Percentiles rank a stretch among this genome's conserved stretches.
Evolutionary conservation across 495 filamentous ascomycete genomes (phyloP).

Genomic region (Aspergillus coremiiformis): DNA sequence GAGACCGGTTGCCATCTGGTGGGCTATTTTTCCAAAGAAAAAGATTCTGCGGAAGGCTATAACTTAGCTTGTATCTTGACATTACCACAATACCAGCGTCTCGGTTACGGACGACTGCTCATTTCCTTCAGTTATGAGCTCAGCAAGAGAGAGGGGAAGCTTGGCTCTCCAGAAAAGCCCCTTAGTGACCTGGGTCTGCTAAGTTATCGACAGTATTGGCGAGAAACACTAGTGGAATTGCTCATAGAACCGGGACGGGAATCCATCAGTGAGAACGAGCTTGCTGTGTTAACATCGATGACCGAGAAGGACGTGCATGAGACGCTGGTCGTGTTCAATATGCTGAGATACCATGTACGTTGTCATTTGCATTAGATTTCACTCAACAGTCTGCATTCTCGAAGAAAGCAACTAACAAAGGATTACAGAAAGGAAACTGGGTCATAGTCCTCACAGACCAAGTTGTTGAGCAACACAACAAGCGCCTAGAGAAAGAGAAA

Average conservation of each 20-base stretch:
- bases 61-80: conserved; percentile 98
- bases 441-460: conserved; percentile 78
- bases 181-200: conserved; percentile 88
- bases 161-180: conserved; percentile 93
- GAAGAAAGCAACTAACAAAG: not conserved
- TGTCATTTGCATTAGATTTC: not conserved
- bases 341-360: conserved; percentile 79
- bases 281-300: conserved; percentile 78
- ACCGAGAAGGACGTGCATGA: conserved; percentile 92
- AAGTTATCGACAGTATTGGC: conserved; percentile 94
- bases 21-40: conserved; percentile 97
- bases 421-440: conserved; percentile 71
- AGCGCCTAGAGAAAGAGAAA: conserved; percentile 66
- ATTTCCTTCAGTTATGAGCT: conserved; percentile 99
- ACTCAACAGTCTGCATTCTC: not conserved
- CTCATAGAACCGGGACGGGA: conserved; percentile 55
- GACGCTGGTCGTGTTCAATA: conserved; percentile 83
- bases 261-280: conserved; percentile 70
- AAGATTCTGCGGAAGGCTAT: conserved; percentile 91
- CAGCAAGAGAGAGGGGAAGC: conserved; percentile 86
- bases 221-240: conserved; percentile 81
- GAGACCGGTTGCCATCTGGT: conserved; percentile 86
- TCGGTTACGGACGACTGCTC: conserved; percentile 83
- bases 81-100: conserved; percentile 88
- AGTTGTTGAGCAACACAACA: conserved; percentile 69